Conservation (phyloP, 2,329 filamentous ascomycete species). For the Penicillium sp. region DNA sequence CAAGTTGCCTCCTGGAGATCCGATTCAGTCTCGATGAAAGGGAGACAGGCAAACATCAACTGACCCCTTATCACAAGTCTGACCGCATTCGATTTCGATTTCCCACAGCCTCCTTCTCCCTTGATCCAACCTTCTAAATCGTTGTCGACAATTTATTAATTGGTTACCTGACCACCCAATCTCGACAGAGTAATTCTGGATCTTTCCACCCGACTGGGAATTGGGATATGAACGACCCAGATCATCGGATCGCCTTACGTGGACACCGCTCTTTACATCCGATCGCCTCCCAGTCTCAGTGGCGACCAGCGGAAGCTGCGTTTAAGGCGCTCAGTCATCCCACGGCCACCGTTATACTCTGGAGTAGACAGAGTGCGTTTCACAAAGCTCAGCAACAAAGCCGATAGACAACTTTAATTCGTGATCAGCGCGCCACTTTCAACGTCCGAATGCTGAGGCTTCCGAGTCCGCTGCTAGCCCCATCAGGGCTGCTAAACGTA, state of each 20-base stretch:
- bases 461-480: constrained; percentile 10
- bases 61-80: neutral
- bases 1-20: constrained; percentile 6
- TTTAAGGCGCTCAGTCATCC: constrained; percentile 1
- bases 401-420: constrained; percentile 10
- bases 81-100: neutral
- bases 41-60: constrained; percentile 2
- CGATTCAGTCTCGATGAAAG: neutral
- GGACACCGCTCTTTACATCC: constrained; percentile 17
- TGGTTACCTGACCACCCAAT: neutral
- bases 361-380: neutral
- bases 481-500: constrained; percentile 12
- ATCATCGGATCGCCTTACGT: constrained; percentile 16
- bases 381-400: neutral
- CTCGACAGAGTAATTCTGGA: neutral
- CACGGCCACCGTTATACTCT: neutral
- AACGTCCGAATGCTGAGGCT: constrained; percentile 13
- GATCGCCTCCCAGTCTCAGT: neutral
- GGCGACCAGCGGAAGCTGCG: neutral
- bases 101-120: neutral
- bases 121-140: neutral
- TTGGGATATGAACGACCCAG: constrained; percentile 1
- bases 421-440: constrained; percentile 21
- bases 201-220: constrained; percentile 6
- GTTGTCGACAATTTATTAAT: neutral